Base-by-base conservation (phyloP, 2,329 filamentous ascomycete genomes). In the Exophiala sideris region DNA sequence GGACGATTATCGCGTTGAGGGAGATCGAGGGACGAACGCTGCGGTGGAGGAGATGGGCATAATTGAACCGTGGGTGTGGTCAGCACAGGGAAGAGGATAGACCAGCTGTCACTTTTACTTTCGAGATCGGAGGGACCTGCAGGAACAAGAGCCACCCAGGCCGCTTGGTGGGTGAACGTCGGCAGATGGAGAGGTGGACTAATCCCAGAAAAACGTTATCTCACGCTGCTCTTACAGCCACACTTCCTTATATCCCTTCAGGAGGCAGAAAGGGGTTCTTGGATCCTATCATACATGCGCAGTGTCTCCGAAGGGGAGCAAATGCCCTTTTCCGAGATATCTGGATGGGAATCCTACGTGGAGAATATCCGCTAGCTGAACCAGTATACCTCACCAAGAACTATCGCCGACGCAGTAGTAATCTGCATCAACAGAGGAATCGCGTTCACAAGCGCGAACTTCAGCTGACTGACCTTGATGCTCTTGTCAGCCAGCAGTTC, bases 321-420 rank as follows among this genome's bases (percentile, higher is more conserved):
- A 18, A 8, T 29, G 24, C 24, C 5, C 24, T 5, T 5, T 29
- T 29, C 5, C 4, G 24, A 29, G 24, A 8, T 4, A 29, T 29
- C 24, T 29, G 24, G 3, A 18, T 18, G 3, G 16, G 16, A 18
- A 18, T 2, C 24, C 24, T 29, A 5, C 4, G 24, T 29, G 7
- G 5, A 11, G 21, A 7, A 9, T 24, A 12, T 3, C n/a, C 8
- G 3, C 32, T 35, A 56, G 29, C 29, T 40, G 45, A 62, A 64
- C 62, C 62, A 64, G 36, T 60, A 62, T 8, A 64, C 34, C 41
- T 64, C 50, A 3, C 62, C 62, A 38, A 60, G 53, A 14, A 64
- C 58, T 29, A 64, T 55, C 14, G 58, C 58, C 9, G 47, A 54
- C 16, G 58, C 50, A 6, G 62, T 55, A n/a, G 54, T 56, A 24